A percentile compares a stretch with the other conserved stretches of the same genome.
Evolutionary conservation across 2,329 filamentous ascomycete species (phyloP).

Genomic region (Talaromyces verruculosus): DNA sequence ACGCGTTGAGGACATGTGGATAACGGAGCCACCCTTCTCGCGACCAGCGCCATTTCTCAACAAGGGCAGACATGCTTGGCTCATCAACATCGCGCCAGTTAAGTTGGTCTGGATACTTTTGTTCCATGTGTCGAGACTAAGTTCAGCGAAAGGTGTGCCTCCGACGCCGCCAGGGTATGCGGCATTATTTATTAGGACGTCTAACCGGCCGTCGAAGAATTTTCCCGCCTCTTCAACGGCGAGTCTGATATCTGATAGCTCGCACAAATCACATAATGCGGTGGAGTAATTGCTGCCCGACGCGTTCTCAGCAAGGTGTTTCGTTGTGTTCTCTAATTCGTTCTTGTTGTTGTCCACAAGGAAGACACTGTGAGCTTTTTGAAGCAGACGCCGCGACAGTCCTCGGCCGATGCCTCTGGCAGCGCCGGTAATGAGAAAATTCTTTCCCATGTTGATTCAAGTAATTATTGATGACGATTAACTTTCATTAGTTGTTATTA

Average conservation of each 20-base stretch:
- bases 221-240: slow-evolving; percentile 6
- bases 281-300: not conserved
- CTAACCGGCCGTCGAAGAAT: slow-evolving; percentile 15
- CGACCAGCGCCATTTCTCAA: slow-evolving; percentile 9
- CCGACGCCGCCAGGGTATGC: slow-evolving; percentile 16
- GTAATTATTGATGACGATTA: not conserved
- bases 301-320: not conserved
- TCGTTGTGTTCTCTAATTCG: slow-evolving; percentile 16
- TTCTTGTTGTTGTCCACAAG: slow-evolving; percentile 17
- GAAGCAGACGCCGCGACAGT: slow-evolving; percentile 16
- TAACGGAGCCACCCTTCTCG: slow-evolving; percentile 14
- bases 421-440: slow-evolving; percentile 21
- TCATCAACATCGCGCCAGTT: slow-evolving; percentile 21
- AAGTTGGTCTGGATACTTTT: slow-evolving; percentile 20
- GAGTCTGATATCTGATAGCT: slow-evolving; percentile 1
- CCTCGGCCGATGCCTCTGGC: slow-evolving; percentile 19
- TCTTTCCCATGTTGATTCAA: slow-evolving; percentile 11
- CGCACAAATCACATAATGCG: slow-evolving; percentile 15
- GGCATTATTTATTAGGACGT: slow-evolving; percentile 20
- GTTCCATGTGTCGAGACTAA: slow-evolving; percentile 18
- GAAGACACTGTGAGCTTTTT: slow-evolving; percentile 18
- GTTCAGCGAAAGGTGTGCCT: slow-evolving; percentile 11
- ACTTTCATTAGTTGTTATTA: not conserved
- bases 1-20: slow-evolving; percentile 21
- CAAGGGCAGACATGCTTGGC: slow-evolving; percentile 14